Evolutionary conservation across 768 basidiomycete species (phyloP).

Genomic region (Mycena venus): DNA sequence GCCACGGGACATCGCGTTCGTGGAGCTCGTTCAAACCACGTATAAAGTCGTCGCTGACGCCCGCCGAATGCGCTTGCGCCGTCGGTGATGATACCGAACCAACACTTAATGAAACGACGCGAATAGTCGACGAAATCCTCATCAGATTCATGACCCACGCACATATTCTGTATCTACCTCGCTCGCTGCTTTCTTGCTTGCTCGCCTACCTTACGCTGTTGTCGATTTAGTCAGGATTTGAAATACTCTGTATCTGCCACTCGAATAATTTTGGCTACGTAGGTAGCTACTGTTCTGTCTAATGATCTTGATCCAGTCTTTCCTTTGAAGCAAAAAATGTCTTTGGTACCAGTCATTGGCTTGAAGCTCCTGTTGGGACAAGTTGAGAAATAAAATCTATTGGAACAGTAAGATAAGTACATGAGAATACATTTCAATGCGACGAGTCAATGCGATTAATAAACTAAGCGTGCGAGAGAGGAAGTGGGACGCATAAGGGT

Average conservation of each 20-base stretch:
- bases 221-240: conserved; percentile 5
- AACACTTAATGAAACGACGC: conserved; percentile 13
- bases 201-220: conserved; percentile 18
- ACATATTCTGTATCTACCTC: conserved; percentile 18
- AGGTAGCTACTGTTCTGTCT: conserved; percentile 16
- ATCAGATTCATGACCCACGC: conserved; percentile 13
- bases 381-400: not conserved
- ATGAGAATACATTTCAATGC: conserved; percentile 11
- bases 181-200: conserved; percentile 7
- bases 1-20: conserved; percentile 57
- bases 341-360: no score
- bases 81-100: not conserved
- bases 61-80: conserved; percentile 49
- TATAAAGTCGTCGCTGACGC: conserved; percentile 86
- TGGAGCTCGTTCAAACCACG: conserved; percentile 66
- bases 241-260: not conserved
- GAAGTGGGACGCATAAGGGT: not conserved
- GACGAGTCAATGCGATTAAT: conserved; percentile 17
- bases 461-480: conserved; percentile 8
- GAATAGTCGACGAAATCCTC: conserved; percentile 21
- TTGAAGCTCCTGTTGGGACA: no score
- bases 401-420: not conserved
- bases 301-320: conserved; percentile 10
- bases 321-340: not conserved
- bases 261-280: conserved; percentile 23